A percentile compares a stretch with the other conserved stretches of the same genome.
These are phyloP conservation scores for Penicillium cataractarum DNA, from an alignment of 495 filamentous ascomycete species.

Conservation along the genomic window DNA sequence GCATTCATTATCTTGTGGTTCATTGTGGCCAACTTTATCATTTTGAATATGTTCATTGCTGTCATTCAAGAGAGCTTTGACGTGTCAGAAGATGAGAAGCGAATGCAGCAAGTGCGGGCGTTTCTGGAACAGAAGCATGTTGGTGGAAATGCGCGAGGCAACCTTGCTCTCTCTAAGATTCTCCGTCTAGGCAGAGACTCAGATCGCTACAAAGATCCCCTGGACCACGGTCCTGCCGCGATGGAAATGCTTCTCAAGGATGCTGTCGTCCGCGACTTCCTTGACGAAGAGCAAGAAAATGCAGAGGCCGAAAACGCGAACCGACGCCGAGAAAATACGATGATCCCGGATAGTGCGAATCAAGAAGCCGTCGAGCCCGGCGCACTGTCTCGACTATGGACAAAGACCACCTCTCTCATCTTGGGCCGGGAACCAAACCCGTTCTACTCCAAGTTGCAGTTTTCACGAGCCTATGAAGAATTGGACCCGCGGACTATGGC, in stretches of 20 bases:
- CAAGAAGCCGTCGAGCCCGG: conserved; percentile 53
- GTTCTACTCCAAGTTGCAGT: conserved; percentile 83
- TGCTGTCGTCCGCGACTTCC: conserved; percentile 89
- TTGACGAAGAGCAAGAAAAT: conserved; percentile 66
- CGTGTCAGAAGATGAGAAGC: conserved; percentile 98
- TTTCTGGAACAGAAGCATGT: conserved; percentile 93
- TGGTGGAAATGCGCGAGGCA: conserved; percentile 62
- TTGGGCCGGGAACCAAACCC: conserved; percentile 82
- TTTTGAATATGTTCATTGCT: conserved; percentile 99
- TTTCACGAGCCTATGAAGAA: conserved; percentile 71
- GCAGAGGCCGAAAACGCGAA: conserved; percentile 28
- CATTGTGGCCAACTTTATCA: conserved; percentile 91
- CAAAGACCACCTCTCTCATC: conserved; percentile 53
- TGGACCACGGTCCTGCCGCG: conserved; percentile 85
- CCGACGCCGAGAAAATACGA: conserved; percentile 31
- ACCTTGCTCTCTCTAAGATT: conserved; percentile 84
- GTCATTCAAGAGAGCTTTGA: conserved; percentile 99
- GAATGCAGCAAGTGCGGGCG: conserved; percentile 89
- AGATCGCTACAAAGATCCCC: conserved; percentile 70
- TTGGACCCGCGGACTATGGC: conserved; percentile 87
- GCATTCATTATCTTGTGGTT: conserved; percentile 95
- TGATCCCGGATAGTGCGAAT: conserved; percentile 23
- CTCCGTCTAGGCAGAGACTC: conserved; percentile 74
- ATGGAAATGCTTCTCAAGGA: conserved; percentile 96
- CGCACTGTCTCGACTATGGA: conserved; percentile 59